Evolutionary conservation across 164 flowering plant genomes (phyloP).

Genomic region (Sextonia rubra): DNA sequence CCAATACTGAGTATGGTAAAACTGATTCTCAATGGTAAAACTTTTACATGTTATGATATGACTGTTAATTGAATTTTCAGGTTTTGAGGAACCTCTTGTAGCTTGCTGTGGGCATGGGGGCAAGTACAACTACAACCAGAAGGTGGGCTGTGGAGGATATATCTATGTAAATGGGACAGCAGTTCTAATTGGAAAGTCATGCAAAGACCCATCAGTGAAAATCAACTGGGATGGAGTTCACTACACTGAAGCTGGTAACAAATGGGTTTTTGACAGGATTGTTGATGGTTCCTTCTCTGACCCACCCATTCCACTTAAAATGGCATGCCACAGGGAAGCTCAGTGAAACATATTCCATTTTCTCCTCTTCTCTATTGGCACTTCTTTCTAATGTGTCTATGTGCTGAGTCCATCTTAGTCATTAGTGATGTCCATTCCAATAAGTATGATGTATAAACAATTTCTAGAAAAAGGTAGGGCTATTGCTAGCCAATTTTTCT

Average conservation of each 20-base stretch:
- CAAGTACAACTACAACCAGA: conserved; percentile 59
- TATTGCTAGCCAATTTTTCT: no score
- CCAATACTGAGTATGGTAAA: no score
- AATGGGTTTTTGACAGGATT: conserved; percentile 50
- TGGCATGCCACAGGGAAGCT: no score
- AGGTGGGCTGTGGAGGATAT: conserved; percentile 54
- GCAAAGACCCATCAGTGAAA: conserved; percentile 42
- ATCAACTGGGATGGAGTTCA: conserved; percentile 90
- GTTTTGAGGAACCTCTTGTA: conserved; percentile 47
- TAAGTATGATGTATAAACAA: not conserved
- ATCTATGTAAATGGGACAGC: conserved; percentile 37
- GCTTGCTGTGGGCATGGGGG: conserved; percentile 89
- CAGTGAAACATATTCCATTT: not conserved
- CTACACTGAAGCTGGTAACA: conserved; percentile 76
- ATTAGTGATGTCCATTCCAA: not conserved
- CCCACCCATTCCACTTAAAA: conserved; percentile 42
- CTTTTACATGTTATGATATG: no score
- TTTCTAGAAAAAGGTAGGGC: not conserved
- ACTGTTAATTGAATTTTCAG: conserved; percentile 25
- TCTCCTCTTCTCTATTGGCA: not conserved
- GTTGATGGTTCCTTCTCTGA: conserved; percentile 55
- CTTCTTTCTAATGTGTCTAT: no score
- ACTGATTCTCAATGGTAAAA: no score
- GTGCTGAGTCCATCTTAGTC: no score
- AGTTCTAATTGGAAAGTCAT: conserved; percentile 41